These are phyloP conservation scores for Botrytis fragariae DNA, from an alignment of 2,329 filamentous ascomycete species.

Conservation along the genomic window DNA sequence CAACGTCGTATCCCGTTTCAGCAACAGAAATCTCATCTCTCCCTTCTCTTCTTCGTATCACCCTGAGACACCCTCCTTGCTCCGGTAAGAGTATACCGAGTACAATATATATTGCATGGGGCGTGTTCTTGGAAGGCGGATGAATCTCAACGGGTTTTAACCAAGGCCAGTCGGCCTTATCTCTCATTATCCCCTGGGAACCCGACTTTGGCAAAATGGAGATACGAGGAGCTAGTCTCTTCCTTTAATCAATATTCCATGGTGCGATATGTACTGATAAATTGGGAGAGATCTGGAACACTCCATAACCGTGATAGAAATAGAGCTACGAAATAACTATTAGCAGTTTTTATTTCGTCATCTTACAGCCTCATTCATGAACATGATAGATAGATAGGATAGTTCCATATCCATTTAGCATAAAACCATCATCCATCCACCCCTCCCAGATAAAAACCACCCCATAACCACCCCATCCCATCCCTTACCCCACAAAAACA, in stretches of 20 bases:
- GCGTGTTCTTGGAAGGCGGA: not conserved
- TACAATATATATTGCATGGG: constrained; percentile 4
- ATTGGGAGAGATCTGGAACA: not conserved
- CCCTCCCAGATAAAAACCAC: not conserved
- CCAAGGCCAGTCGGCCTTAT: constrained; percentile 8
- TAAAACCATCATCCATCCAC: not conserved
- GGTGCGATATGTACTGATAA: not conserved
- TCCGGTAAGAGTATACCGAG: constrained; percentile 8
- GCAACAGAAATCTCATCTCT: not conserved
- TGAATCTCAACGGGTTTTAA: not conserved
- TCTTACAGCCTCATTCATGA: not conserved
- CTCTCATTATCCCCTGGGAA: constrained; percentile 2
- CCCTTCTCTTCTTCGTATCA: not conserved
- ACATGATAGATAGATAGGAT: not conserved
- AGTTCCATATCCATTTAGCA: not conserved
- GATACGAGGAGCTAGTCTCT: constrained; percentile 1
- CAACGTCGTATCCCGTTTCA: constrained; percentile 8
- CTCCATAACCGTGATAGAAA: not conserved
- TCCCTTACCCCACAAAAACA: not conserved
- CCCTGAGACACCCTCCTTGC: not conserved
- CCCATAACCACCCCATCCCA: not conserved
- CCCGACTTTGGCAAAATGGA: constrained; percentile 7
- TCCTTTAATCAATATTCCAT: not conserved
- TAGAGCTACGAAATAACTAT: not conserved
- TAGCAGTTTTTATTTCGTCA: not conserved